Percentiles rank a stretch among this genome's conserved stretches.
phyloP scores from a whole-genome alignment of 768 basidiomycete species.

The Naganishia friedmannii region DNA sequence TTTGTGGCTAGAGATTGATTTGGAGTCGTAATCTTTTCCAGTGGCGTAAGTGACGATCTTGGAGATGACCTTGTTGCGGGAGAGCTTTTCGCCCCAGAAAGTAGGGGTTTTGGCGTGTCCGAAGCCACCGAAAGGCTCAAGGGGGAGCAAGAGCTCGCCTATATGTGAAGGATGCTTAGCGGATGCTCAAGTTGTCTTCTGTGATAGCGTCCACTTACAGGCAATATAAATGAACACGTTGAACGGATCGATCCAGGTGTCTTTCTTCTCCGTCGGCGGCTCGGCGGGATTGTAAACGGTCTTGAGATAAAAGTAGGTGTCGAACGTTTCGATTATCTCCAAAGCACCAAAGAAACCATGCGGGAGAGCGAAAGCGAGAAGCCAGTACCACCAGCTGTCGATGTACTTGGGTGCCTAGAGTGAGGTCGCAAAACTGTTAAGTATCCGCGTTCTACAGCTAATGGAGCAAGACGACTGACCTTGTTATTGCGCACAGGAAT shows the following conservation, averaged over 20 bases:
- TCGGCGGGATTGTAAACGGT: not conserved
- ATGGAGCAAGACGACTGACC: too few species aligned
- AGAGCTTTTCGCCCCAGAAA: not conserved
- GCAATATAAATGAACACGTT: not conserved
- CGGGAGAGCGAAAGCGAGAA: not conserved
- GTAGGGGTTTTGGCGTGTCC: not conserved
- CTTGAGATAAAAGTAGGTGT: not conserved
- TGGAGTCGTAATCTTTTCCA: not conserved
- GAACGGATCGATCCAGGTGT: not conserved
- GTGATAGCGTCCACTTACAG: not conserved
- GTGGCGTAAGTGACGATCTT: not conserved
- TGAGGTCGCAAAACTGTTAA: too few species aligned
- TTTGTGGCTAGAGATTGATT: not conserved
- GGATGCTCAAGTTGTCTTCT: not conserved
- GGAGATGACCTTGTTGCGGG: not conserved
- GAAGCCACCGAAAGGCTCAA: not conserved
- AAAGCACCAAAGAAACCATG: not conserved
- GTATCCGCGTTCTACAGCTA: too few species aligned
- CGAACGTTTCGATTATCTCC: not conserved
- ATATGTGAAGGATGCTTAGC: too few species aligned
- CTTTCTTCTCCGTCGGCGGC: not conserved
- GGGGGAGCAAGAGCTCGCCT: conserved; percentile 6
- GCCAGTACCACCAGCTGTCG: not conserved
- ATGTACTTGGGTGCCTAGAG: not conserved
- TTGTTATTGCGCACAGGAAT: too few species aligned